phyloP scores from a whole-genome alignment of 2,329 filamentous ascomycete genomes.

The Colletotrichum sp. region DNA sequence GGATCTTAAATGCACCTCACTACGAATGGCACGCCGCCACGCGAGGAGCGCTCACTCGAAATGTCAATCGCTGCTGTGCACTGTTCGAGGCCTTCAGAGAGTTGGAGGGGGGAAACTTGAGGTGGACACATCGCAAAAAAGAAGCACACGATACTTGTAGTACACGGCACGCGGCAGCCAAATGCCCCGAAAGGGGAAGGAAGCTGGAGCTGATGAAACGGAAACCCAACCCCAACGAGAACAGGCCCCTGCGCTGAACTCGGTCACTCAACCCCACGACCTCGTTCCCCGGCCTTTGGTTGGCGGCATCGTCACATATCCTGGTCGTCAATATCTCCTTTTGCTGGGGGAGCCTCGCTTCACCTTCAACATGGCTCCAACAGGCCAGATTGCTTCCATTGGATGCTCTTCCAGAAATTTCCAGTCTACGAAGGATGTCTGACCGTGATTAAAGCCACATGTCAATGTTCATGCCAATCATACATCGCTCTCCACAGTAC shows the following conservation, averaged over 20 bases:
- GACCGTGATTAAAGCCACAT: neutral
- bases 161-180: neutral
- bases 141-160: neutral
- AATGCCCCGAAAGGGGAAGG: neutral
- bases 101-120: neutral
- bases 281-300: slow-evolving; percentile 5
- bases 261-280: neutral
- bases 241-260: neutral
- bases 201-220: slow-evolving; percentile 11
- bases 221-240: slow-evolving; percentile 1
- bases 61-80: neutral
- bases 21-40: neutral
- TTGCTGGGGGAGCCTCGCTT: slow-evolving; percentile 1
- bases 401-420: neutral
- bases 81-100: neutral
- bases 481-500: neutral
- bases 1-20: neutral
- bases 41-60: neutral
- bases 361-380: neutral
- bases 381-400: neutral
- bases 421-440: neutral
- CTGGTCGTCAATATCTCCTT: neutral
- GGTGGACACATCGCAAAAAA: neutral
- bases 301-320: neutral
- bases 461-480: neutral